These are phyloP conservation scores for Carex cristatella DNA, from an alignment of 176 grass and related monocot species.

Conservation along the genomic window DNA sequence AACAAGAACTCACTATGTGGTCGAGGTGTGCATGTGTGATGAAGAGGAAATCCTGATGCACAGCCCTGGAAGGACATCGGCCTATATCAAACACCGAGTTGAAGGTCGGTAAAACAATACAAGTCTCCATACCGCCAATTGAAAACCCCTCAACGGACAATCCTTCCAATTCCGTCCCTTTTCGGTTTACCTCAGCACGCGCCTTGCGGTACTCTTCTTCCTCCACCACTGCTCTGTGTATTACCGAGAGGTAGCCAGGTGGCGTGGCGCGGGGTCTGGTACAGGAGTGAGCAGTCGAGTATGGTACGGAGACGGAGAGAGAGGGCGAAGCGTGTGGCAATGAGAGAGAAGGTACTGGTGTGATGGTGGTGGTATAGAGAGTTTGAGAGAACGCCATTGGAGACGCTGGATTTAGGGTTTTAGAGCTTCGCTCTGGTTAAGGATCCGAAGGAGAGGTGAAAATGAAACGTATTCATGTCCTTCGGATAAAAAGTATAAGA, in stretches of 20 bases:
- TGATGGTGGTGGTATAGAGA: conserved; percentile 19
- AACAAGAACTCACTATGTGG: conserved; percentile 69
- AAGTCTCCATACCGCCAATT: conserved; percentile 92
- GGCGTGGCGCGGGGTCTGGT: conserved; percentile 32
- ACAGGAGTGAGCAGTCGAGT: background rate
- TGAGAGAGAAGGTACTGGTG: background rate
- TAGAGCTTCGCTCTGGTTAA: background rate
- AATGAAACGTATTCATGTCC: background rate
- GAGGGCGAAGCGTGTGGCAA: conserved; percentile 4
- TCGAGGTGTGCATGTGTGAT: conserved; percentile 94
- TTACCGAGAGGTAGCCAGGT: conserved; percentile 48
- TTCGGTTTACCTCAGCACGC: conserved; percentile 71
- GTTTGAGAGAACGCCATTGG: conserved; percentile 39
- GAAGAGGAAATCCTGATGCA: conserved; percentile 83
- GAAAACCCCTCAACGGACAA: conserved; percentile 77
- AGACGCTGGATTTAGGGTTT: conserved; percentile 12
- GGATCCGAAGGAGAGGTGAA: background rate
- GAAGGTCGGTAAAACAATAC: conserved; percentile 56
- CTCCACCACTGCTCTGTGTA: conserved; percentile 67
- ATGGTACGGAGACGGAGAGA: conserved; percentile 3
- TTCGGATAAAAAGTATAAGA: background rate
- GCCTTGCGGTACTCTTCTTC: conserved; percentile 94
- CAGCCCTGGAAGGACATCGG: conserved; percentile 55
- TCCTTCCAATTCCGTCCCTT: conserved; percentile 78
- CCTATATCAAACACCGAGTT: conserved; percentile 94